Conservation (phyloP, 2,329 filamentous ascomycete species). For the Harringtonia lauricola region DNA sequence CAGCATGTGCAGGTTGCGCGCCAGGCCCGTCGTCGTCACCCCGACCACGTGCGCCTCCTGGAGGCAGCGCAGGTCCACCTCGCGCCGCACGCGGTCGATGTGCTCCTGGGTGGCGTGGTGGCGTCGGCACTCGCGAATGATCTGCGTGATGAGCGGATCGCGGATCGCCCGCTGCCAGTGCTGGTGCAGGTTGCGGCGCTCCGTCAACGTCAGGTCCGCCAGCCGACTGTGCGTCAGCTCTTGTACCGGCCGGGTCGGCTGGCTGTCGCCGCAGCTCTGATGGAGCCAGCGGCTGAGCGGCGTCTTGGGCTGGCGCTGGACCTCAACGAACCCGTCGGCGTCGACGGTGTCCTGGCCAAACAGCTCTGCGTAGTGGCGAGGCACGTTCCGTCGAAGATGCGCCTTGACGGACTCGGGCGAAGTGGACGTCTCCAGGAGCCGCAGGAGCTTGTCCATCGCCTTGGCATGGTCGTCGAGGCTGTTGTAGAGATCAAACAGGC, state of each 20-base stretch:
- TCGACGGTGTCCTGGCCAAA: constrained; percentile 15
- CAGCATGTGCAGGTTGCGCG: constrained; percentile 36
- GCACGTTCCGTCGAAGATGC: constrained; percentile 13
- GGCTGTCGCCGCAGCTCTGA: too few relatives aligned
- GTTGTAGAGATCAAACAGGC: constrained; percentile 16
- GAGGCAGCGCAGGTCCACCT: constrained; percentile 26
- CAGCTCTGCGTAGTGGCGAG: constrained; percentile 14
- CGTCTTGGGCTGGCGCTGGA: too few relatives aligned
- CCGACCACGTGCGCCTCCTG: constrained; percentile 38
- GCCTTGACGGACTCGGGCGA: constrained; percentile 7
- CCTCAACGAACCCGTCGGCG: constrained; percentile 9
- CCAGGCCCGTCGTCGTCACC: constrained; percentile 48
- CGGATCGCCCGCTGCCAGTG: constrained; percentile 3
- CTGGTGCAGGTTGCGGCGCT: not conserved
- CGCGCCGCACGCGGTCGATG: constrained; percentile 13
- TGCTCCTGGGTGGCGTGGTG: not conserved
- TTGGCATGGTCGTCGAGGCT: constrained; percentile 4
- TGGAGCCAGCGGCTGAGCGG: too few relatives aligned
- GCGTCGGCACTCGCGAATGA: not conserved
- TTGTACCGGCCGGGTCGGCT: too few relatives aligned
- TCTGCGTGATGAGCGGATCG: too few relatives aligned
- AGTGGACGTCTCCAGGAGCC: not conserved
- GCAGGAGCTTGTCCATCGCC: not conserved
- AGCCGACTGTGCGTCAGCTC: not conserved
- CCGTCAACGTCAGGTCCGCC: not conserved